Percentiles rank a stretch among this genome's conserved stretches.
Conservation (phyloP, 2,329 filamentous ascomycete species). For the Microascus cirrosus region DNA sequence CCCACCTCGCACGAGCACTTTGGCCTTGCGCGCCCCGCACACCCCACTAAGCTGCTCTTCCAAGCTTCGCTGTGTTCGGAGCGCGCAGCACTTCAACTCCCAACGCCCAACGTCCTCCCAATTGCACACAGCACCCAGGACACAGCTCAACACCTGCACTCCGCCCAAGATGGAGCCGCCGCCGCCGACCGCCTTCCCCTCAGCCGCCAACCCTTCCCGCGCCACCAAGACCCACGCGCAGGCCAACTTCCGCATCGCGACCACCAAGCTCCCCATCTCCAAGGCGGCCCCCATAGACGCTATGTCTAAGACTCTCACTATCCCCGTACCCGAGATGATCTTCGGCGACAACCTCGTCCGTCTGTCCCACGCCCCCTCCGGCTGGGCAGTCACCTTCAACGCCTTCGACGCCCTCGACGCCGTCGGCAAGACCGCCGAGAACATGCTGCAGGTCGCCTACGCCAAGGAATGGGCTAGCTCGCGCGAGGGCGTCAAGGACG, state of each 20-base stretch:
- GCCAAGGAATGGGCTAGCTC: conserved; percentile 70
- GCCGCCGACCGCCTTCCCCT: conserved; percentile 31
- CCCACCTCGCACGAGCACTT: background rate
- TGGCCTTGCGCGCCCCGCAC: background rate
- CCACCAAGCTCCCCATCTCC: conserved; percentile 87
- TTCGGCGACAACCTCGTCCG: conserved; percentile 88
- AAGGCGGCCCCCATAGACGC: conserved; percentile 83
- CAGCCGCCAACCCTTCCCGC: conserved; percentile 32
- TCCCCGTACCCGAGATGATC: conserved; percentile 96
- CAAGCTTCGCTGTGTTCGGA: background rate
- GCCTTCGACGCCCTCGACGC: conserved; percentile 78
- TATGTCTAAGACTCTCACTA: conserved; percentile 67
- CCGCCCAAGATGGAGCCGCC: conserved; percentile 3
- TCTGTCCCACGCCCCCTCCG: conserved; percentile 60
- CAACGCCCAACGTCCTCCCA: background rate
- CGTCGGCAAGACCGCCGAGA: conserved; percentile 86
- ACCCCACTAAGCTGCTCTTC: background rate
- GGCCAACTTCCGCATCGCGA: conserved; percentile 61
- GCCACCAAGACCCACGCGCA: conserved; percentile 48
- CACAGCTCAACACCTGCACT: background rate
- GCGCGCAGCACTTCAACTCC: background rate
- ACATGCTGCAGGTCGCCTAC: conserved; percentile 90
- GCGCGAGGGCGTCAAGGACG: conserved; percentile 74
- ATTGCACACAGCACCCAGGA: background rate
- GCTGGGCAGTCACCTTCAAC: conserved; percentile 73